phyloP scores from a whole-genome alignment of 2,329 filamentous ascomycete species.

The Ascocoryne sarcoides region DNA sequence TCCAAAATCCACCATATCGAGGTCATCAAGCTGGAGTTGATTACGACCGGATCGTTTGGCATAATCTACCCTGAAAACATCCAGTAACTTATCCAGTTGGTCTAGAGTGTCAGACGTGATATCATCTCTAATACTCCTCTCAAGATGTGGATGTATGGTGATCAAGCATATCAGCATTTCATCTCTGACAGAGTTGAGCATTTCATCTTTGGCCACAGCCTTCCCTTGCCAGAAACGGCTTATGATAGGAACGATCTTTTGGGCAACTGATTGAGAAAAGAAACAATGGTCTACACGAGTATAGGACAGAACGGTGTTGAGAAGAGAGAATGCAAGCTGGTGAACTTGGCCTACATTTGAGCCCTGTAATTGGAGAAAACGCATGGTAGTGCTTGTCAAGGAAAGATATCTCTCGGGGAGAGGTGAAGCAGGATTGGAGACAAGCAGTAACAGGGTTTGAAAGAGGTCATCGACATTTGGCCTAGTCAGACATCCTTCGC shows the following conservation, averaged over 20 bases:
- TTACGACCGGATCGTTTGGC: constrained; percentile 59
- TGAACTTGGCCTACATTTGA: constrained; percentile 55
- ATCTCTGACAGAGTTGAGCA: constrained; percentile 53
- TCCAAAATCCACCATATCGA: constrained; percentile 40
- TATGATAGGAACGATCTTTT: constrained; percentile 59
- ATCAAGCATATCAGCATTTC: constrained; percentile 70
- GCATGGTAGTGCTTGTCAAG: constrained; percentile 47
- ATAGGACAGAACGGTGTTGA: constrained; percentile 62
- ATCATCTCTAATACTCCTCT: constrained; percentile 42
- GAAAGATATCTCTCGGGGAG: constrained; percentile 45
- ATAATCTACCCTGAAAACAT: constrained; percentile 73
- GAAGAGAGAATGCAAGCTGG: constrained; percentile 62
- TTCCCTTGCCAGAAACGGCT: constrained; percentile 71
- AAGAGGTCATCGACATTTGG: constrained; percentile 46
- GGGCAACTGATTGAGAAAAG: constrained; percentile 50
- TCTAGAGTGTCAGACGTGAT: constrained; percentile 25
- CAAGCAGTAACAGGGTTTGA: constrained; percentile 55
- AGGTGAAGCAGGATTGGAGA: constrained; percentile 59
- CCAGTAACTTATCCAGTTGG: constrained; percentile 56
- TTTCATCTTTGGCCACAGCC: constrained; percentile 48
- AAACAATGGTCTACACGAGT: constrained; percentile 60
- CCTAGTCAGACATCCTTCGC: constrained; percentile 18
- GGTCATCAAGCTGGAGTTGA: constrained; percentile 68
- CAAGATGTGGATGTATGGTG: constrained; percentile 53
- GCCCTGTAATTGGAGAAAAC: constrained; percentile 51